Evolutionary conservation across 202 grass and related monocot genomes (phyloP), one percentile per base, ranked within the genome.

Genomic region (Digitaria exilis): DNA sequence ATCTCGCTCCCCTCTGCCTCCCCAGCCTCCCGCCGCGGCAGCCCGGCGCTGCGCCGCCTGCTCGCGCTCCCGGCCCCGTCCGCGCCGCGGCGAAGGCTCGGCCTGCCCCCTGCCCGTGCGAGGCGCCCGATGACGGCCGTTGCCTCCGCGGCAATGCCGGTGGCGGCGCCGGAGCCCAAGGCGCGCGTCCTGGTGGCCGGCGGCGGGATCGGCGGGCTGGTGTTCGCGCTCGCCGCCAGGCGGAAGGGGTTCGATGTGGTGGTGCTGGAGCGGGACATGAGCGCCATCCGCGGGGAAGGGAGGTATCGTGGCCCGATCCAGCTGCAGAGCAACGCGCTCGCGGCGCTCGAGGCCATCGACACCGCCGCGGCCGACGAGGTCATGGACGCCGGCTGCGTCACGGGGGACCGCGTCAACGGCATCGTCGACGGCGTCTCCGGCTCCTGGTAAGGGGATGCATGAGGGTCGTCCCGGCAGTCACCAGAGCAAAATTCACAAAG

Each of bases 251-350:
- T 93, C 80, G 66, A 93, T 43, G 91, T 97, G 84, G 3, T 91
- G 41, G 91, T 97, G 46, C 79, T 97, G 25, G 94, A 97, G 84
- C 85, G 67, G 80, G 91, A 97, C 69, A 15, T 86, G 69, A 97
- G 79, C 71, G 87, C 91, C 55, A n/a, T 97, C 30, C 84, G 87
- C 65, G 94, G 94, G 65, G 94, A 97, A 39, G 91, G 94, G 44
- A 86, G 74, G 78, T 93, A 91, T 84, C 80, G 94, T 35, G 94
- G 94, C 0, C 94, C 91, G 41, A 97, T 97, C 82, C 89, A 91
- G 87, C 71, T 97, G 71, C 91, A 97, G 83, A 97, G 94, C 81
- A 97, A 97, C 85, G 94, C 91, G 57, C 85, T 97, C 50, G 94
- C 94, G 4, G 89, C 76, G 75, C 87, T 97, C 50, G 91, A 97